Evolutionary conservation across 2,329 filamentous ascomycete species (phyloP), one percentile per base, ranked within the genome.

Genomic region (Cytospora piceicola): DNA sequence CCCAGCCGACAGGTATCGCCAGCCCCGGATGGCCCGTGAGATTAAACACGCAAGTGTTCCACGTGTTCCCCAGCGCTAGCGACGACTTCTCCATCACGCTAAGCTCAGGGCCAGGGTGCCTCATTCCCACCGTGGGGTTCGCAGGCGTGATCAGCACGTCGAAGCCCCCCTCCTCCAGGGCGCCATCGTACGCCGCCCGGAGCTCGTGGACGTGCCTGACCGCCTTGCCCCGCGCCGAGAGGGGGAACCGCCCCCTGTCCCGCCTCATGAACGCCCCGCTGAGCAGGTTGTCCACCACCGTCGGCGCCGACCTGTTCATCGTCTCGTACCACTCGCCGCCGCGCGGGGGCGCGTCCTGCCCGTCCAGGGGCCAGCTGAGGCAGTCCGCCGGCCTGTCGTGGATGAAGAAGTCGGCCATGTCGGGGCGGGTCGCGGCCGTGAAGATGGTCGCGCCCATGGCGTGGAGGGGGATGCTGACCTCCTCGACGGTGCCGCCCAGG

Each of bases 81-180:
- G 76, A 75, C 61, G 80, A 75, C 69, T 81, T 79, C 17, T 80
- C 78, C 67, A 75, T 73, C 3, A 80, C 74, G 34, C 69, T 71
- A 55, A 73, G 73, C 3, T 71, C 68, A 8, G 71, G 70, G 22
- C 73, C 72, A 8, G 77, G 77, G 70, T 82, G 79, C 5, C 73
- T 78, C 60, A 77, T 78, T 0, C 77, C 81, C 1, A 82, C 78
- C 0, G 77, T 77, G 8, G 81, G 80, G 32, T 79, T 80, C 9
- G 79, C 77, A 0, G 83, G 82, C 63, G 80, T 80, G 52, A 85
- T 69, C 12, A 85, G 72, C 6, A 85, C 76, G 68, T 85, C 83
- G n/a, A 79, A 74, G 0, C 76, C 34, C 34, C 76, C 34, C 34
- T 34, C 70, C 29, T 73, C 71, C 9, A 84, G 70, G 0, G 76